Percentiles rank a stretch among this genome's conserved stretches.
These are phyloP conservation scores for Mycena maculata DNA, from an alignment of 768 basidiomycete genomes.

Conservation along the genomic window DNA sequence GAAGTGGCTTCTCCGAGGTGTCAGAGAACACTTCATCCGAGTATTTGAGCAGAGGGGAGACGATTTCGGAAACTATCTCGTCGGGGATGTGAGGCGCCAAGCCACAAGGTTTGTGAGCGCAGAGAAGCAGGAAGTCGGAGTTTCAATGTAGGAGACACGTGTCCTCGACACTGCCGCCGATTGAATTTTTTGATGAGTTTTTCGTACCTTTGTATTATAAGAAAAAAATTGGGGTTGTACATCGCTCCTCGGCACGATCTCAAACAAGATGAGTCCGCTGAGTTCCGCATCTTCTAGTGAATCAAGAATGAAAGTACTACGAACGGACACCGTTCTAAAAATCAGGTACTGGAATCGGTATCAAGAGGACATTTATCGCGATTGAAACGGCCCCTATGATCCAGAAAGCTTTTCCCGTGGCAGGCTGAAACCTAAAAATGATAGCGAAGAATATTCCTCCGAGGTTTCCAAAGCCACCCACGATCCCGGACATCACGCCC, in stretches of 20 bases:
- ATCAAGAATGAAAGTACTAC: background rate
- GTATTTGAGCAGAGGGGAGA: constrained; percentile 11
- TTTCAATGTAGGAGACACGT: background rate
- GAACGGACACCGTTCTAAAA: background rate
- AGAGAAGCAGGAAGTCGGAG: background rate
- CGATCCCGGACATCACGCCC: constrained; percentile 52
- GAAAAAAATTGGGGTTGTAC: too few relatives aligned
- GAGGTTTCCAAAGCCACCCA: constrained; percentile 51
- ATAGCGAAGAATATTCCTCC: constrained; percentile 63
- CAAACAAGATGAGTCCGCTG: background rate
- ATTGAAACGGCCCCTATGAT: constrained; percentile 57
- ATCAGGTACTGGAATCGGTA: constrained; percentile 16
- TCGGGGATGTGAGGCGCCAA: background rate
- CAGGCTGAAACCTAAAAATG: constrained; percentile 58
- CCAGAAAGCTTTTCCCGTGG: constrained; percentile 58
- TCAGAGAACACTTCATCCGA: constrained; percentile 22
- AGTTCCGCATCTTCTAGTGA: background rate
- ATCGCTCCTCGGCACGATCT: too few relatives aligned
- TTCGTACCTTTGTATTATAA: too few relatives aligned
- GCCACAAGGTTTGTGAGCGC: background rate
- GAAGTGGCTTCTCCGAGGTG: background rate
- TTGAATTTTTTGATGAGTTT: too few relatives aligned
- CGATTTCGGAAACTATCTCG: constrained; percentile 25
- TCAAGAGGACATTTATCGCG: constrained; percentile 35
- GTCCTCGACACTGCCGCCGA: background rate